Evolutionary conservation across 495 filamentous ascomycete genomes (phyloP), one percentile per base, ranked within the genome.

Genomic region (Daldinia bambusicola): DNA sequence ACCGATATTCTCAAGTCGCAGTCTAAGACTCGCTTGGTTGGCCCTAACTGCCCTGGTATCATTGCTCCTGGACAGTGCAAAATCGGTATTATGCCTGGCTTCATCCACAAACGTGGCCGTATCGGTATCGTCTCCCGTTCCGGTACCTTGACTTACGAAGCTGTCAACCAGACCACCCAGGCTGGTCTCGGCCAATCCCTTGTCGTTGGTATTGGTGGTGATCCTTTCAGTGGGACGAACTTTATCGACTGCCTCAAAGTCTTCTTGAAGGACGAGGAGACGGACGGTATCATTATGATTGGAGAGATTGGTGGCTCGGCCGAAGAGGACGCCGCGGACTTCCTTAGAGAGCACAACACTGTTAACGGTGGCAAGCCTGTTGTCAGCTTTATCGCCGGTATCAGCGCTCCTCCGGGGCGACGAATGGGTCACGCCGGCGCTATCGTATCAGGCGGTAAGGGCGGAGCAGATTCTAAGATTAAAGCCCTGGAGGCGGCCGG

Each of bases 231-330:
- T 75, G 95, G 95, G 71, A 98, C 95, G 77, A 98, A 97, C 88
- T 99, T 99, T 85, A 99, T 97, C 83, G 95, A 99, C 86, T 97
- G 95, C 88, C 86, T 99, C 76, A 91, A 92, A 71, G 93, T 99
- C 77, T 99, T 99, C 89, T 86, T 98, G 70, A 86, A 95, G 80
- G 96, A 99, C 82, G 88, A 91, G 77, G 94, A 97, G 82, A 99
- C 95, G 45, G 96, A 99, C 77, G 95, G 95, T 80, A 98, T 99
- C 77, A 98, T 99, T 85, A 97, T 99, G 95, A 98, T 99, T 79
- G 95, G 95, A 80, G 95, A 99, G 85, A 98, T 99, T 76, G 95
- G 95, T 80, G 95, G 95, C 69, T 92, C 92, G 56, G 95, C 95
- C 55, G 95, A 99, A 84, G 95, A 99, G 83, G 96, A 99, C 70